A percentile compares a stretch with the other conserved stretches of the same genome.
Evolutionary conservation across 2,329 filamentous ascomycete genomes (phyloP).

Genomic region (Aureobasidium pullulans): DNA sequence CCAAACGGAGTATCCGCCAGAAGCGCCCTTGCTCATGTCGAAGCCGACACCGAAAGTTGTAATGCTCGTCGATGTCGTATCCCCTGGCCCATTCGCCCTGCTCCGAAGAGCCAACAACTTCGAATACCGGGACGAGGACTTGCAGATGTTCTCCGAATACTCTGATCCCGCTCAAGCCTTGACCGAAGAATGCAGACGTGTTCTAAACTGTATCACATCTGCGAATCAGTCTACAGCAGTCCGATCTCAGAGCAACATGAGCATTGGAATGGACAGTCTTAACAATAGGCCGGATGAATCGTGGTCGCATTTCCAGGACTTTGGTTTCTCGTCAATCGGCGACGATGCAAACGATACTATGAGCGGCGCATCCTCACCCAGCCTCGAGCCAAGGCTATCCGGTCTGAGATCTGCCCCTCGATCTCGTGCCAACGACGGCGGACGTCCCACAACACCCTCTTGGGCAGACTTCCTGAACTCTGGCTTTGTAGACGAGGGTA

Average conservation of each 20-base stretch:
- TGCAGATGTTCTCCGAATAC: slow-evolving; percentile 79
- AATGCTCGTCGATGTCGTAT: slow-evolving; percentile 94
- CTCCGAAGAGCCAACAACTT: slow-evolving; percentile 89
- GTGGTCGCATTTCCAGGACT: slow-evolving; percentile 94
- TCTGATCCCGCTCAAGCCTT: slow-evolving; percentile 82
- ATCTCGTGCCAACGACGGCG: slow-evolving; percentile 59
- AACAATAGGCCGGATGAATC: slow-evolving; percentile 69
- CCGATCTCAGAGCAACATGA: slow-evolving; percentile 40
- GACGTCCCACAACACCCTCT: slow-evolving; percentile 85
- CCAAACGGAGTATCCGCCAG: slow-evolving; percentile 89
- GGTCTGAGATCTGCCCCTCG: slow-evolving; percentile 59
- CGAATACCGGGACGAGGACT: slow-evolving; percentile 84
- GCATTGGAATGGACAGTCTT: slow-evolving; percentile 26
- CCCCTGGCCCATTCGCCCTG: slow-evolving; percentile 86
- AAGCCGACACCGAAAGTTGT: slow-evolving; percentile 79
- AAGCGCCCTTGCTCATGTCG: slow-evolving; percentile 67
- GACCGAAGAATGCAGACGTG: slow-evolving; percentile 88
- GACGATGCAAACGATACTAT: slow-evolving; percentile 17
- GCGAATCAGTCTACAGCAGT: slow-evolving; percentile 69
- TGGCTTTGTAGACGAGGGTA: slow-evolving; percentile 74
- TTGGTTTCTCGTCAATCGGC: slow-evolving; percentile 70
- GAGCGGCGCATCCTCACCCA: slow-evolving; percentile 17
- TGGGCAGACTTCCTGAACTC: slow-evolving; percentile 97
- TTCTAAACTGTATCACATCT: slow-evolving; percentile 79
- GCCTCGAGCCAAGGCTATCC: slow-evolving; percentile 18